A percentile compares a stretch with the other conserved stretches of the same genome.
Evolutionary conservation across 768 basidiomycete species (phyloP).

Genomic region (Collybia sordida): DNA sequence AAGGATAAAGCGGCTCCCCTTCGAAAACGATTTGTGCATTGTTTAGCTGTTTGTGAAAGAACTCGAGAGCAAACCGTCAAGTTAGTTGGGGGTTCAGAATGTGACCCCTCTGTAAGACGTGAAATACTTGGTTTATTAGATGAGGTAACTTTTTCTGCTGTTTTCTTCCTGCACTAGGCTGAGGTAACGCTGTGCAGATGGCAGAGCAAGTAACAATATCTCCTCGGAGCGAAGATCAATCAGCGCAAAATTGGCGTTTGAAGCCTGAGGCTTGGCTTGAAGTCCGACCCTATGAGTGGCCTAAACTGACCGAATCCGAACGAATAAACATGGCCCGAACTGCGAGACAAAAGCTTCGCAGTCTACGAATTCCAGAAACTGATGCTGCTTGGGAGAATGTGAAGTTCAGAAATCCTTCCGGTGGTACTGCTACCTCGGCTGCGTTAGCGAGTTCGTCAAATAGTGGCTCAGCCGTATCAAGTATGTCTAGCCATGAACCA

Average conservation of each 20-base stretch:
- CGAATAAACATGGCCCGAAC: conserved; percentile 49
- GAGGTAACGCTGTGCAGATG: conserved; percentile 33
- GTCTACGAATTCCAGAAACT: conserved; percentile 53
- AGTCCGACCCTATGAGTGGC: conserved; percentile 68
- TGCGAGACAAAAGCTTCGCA: conserved; percentile 47
- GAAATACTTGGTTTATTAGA: conserved; percentile 50
- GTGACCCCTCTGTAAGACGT: conserved; percentile 30
- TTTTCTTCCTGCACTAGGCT: not conserved
- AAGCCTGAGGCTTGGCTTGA: conserved; percentile 62
- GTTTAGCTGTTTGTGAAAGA: conserved; percentile 45
- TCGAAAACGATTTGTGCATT: conserved; percentile 52
- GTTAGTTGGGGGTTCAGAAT: conserved; percentile 43
- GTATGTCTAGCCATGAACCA: conserved; percentile 20
- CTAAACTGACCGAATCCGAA: conserved; percentile 45
- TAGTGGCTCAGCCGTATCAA: conserved; percentile 6
- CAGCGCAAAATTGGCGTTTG: conserved; percentile 47
- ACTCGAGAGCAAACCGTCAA: conserved; percentile 49
- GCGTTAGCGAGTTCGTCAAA: conserved; percentile 13
- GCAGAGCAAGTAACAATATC: conserved; percentile 41
- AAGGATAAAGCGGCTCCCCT: conserved; percentile 19
- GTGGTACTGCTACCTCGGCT: conserved; percentile 9
- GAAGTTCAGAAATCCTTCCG: conserved; percentile 21
- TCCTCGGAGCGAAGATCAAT: conserved; percentile 34
- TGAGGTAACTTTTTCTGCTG: conserved; percentile 38
- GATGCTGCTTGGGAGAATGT: conserved; percentile 68